Percentiles rank a stretch among this genome's conserved stretches.
Conservation (phyloP, 768 basidiomycete species). For the Tylopilus cervinicoccineus region DNA sequence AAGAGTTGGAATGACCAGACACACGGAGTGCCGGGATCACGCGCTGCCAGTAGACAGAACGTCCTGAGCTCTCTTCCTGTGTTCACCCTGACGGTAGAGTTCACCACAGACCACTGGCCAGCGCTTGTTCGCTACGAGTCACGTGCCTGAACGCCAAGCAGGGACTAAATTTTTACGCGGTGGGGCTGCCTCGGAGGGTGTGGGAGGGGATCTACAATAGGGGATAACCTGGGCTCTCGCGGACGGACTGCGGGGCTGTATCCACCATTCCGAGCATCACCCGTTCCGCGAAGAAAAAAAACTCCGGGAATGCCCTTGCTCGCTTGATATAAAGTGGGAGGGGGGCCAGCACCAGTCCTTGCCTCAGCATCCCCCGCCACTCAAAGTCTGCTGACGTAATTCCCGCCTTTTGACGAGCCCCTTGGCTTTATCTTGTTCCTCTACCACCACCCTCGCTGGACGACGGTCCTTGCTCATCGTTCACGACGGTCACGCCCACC, state of each 20-base stretch:
- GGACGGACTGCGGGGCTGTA: not conserved
- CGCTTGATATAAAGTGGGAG: not conserved
- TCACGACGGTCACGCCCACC: conserved; percentile 4
- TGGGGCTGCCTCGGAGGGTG: not conserved
- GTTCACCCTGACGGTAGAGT: too few relatives aligned
- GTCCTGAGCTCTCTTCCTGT: not conserved
- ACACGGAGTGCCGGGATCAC: not conserved
- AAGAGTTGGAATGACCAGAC: too few relatives aligned
- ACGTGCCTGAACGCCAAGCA: not conserved
- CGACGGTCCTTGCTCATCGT: not conserved
- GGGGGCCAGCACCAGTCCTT: too few relatives aligned
- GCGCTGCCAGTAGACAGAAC: too few relatives aligned
- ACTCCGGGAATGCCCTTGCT: not conserved
- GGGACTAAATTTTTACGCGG: not conserved
- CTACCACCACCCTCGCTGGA: conserved; percentile 1
- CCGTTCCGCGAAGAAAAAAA: not conserved
- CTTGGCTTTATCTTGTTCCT: conserved; percentile 1
- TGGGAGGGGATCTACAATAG: not conserved
- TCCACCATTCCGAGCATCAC: not conserved
- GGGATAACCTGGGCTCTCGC: not conserved
- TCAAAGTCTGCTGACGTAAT: conserved; percentile 25
- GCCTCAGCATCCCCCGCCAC: not conserved
- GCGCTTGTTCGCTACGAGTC: not conserved
- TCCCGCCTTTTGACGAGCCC: conserved; percentile 1
- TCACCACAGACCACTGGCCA: too few relatives aligned